Evolutionary conservation across 495 filamentous ascomycete species (phyloP).

Genomic region (Neurospora intermedia): DNA sequence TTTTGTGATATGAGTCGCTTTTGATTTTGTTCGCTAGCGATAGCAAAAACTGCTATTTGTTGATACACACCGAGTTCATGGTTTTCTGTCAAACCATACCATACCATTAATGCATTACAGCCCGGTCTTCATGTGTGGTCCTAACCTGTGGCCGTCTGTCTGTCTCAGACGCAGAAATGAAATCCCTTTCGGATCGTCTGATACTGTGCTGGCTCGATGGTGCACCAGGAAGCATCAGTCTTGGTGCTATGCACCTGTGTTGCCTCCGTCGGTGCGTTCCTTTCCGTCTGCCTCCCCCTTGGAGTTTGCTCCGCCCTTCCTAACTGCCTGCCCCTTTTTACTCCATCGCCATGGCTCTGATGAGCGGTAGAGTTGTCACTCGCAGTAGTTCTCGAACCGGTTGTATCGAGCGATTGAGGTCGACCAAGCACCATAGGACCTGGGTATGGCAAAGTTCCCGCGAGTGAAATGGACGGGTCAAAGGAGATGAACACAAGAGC

Average conservation of each 20-base stretch:
- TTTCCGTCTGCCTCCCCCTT: not conserved
- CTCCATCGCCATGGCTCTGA: not conserved
- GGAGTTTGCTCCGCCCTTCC: not conserved
- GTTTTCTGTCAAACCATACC: not conserved
- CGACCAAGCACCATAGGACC: not conserved
- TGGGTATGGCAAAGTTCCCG: conserved; percentile 11
- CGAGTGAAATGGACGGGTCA: conserved; percentile 37
- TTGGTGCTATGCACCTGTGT: not conserved
- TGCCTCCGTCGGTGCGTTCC: not conserved
- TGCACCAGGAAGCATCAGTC: not conserved
- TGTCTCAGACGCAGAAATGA: not conserved
- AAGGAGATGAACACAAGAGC: conserved; percentile 54
- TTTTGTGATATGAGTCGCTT: not conserved
- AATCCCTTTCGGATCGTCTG: not conserved
- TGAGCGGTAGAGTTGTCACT: not conserved
- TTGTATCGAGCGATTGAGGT: not conserved
- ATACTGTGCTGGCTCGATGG: not conserved
- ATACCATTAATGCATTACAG: not conserved
- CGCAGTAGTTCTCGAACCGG: not conserved
- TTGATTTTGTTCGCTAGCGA: not conserved
- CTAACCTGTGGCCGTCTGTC: not conserved
- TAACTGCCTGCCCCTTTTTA: not conserved
- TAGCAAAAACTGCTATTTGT: not conserved
- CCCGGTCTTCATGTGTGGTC: not conserved
- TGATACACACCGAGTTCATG: not conserved